Percentiles rank a stretch among this genome's conserved stretches.
phyloP scores from a whole-genome alignment of 768 basidiomycete species.

The Melanogaster broomeanus region DNA sequence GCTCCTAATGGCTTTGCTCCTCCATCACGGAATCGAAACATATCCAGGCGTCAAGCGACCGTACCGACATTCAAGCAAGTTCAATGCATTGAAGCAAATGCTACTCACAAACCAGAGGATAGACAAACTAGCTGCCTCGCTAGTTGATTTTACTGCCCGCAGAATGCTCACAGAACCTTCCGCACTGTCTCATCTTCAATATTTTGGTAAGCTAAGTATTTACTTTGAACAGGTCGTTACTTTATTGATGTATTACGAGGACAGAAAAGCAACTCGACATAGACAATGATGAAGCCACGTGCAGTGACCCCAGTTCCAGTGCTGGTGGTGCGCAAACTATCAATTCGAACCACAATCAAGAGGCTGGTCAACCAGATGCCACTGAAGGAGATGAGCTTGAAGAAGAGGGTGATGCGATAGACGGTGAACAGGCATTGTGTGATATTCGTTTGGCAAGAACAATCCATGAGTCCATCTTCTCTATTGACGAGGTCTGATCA shows the following conservation, averaged over 20 bases:
- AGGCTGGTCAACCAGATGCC: background rate
- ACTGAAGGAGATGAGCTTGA: background rate
- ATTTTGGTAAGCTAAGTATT: too few relatives aligned
- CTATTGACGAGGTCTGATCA: background rate
- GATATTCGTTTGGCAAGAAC: background rate
- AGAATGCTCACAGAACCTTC: constrained; percentile 19
- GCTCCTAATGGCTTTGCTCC: constrained; percentile 36
- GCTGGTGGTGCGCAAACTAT: too few relatives aligned
- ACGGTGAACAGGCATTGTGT: background rate
- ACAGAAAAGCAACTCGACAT: too few relatives aligned
- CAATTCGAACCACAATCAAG: too few relatives aligned
- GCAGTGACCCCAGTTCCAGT: too few relatives aligned
- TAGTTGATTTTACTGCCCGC: constrained; percentile 13
- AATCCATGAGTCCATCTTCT: background rate
- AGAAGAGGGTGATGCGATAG: background rate
- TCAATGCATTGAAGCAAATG: constrained; percentile 29
- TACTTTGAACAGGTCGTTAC: too few relatives aligned
- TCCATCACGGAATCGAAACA: constrained; percentile 39
- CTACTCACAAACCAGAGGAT: constrained; percentile 27
- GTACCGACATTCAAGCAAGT: constrained; percentile 25
- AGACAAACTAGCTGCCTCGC: constrained; percentile 25
- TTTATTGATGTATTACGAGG: too few relatives aligned
- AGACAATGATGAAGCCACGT: too few relatives aligned
- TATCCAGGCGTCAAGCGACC: constrained; percentile 11
- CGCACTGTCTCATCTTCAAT: too few relatives aligned